These are phyloP conservation scores for Fomes fomentarius DNA, from an alignment of 1,284 basidiomycete genomes.

Conservation along the genomic window DNA sequence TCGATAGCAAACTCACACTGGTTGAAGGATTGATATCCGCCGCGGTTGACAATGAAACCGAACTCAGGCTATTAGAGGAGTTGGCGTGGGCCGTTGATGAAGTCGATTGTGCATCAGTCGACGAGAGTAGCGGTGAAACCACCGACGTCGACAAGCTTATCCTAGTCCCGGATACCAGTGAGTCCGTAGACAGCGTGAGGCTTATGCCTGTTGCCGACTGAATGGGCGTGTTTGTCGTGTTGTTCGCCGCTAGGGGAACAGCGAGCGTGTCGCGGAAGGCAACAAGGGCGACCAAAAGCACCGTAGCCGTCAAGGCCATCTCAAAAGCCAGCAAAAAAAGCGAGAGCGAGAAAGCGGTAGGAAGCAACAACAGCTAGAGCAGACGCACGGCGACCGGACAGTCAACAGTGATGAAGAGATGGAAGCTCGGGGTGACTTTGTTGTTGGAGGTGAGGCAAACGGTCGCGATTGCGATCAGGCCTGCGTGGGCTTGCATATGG, in stretches of 20 bases:
- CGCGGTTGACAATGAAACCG: too few relatives aligned
- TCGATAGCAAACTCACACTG: too few relatives aligned
- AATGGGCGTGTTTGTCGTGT: neutral
- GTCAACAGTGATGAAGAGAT: too few relatives aligned
- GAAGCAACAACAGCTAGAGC: neutral
- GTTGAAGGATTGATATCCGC: too few relatives aligned
- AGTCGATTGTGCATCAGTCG: neutral
- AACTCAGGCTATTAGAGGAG: too few relatives aligned
- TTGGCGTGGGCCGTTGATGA: too few relatives aligned
- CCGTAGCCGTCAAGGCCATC: slow-evolving; percentile 31
- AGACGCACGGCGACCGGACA: neutral
- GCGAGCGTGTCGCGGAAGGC: slow-evolving; percentile 16
- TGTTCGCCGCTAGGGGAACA: slow-evolving; percentile 19
- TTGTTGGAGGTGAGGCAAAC: neutral
- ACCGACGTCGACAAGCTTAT: neutral
- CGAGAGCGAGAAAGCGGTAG: slow-evolving; percentile 4
- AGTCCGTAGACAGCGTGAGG: neutral
- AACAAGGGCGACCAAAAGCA: slow-evolving; percentile 20
- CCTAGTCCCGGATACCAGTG: neutral
- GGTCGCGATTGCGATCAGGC: slow-evolving; percentile 7
- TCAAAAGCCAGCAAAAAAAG: slow-evolving; percentile 8
- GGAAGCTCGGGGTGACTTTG: too few relatives aligned
- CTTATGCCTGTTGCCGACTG: neutral
- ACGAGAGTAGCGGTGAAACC: neutral
- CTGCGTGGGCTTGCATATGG: neutral